These are phyloP conservation scores for Mycena haematopus DNA, from an alignment of 768 basidiomycete species.

Conservation along the genomic window DNA sequence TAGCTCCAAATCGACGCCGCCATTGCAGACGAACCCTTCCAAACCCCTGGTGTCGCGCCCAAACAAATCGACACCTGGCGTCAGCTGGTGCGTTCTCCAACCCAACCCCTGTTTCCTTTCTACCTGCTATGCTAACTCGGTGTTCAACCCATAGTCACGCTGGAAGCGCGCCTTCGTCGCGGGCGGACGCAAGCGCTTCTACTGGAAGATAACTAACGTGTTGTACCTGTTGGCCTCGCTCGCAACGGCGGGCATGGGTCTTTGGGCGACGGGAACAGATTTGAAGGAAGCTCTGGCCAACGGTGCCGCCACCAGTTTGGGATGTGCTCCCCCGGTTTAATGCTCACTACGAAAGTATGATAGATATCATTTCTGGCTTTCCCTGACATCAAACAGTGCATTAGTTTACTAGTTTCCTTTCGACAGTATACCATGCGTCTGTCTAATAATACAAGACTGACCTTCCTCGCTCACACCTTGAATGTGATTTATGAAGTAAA, in stretches of 20 bases:
- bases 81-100: neutral
- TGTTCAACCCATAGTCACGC: neutral
- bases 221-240: conserved; percentile 3
- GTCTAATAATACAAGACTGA: no score
- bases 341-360: no score
- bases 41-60: conserved; percentile 8
- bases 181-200: conserved; percentile 5
- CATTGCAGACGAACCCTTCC: conserved; percentile 8
- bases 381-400: no score
- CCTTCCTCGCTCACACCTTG: no score
- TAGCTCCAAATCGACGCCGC: conserved; percentile 12
- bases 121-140: neutral
- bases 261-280: conserved; percentile 12
- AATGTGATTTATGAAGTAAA: no score
- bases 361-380: no score
- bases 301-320: conserved; percentile 8
- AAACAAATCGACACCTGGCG: conserved; percentile 5
- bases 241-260: conserved; percentile 16
- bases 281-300: neutral
- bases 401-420: no score
- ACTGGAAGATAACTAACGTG: conserved; percentile 7
- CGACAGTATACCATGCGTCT: no score
- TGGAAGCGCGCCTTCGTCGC: conserved; percentile 12
- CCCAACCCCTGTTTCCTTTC: neutral
- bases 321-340: conserved; percentile 1